Evolutionary conservation across 2,329 filamentous ascomycete genomes (phyloP).

Genomic region (Colletotrichum lini): DNA sequence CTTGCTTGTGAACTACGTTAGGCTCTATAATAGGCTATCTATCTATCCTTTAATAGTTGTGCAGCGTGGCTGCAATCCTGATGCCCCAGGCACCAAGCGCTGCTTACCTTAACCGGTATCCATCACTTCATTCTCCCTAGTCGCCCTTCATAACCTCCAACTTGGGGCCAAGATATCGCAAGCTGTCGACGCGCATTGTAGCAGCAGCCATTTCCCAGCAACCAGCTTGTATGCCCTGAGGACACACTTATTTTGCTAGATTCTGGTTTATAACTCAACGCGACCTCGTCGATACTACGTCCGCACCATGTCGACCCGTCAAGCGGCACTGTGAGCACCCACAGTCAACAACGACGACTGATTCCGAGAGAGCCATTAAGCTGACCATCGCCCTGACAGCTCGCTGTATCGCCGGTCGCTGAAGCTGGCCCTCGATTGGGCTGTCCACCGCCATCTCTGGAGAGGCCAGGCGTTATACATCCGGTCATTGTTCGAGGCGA

Average conservation of each 20-base stretch:
- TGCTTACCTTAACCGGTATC: neutral
- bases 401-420: conserved; percentile 92
- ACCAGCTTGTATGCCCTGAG: too few relatives aligned
- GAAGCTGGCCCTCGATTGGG: conserved; percentile 96
- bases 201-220: neutral
- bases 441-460: conserved; percentile 93
- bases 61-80: neutral
- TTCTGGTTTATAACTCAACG: neutral
- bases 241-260: neutral
- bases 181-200: neutral
- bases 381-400: conserved; percentile 53
- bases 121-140: neutral
- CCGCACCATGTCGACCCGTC: conserved; percentile 60
- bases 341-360: neutral
- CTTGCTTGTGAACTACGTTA: too few relatives aligned
- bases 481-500: conserved; percentile 93
- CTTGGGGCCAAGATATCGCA: too few relatives aligned
- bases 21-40: too few relatives aligned
- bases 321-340: conserved; percentile 64
- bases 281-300: conserved; percentile 6
- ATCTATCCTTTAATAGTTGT: too few relatives aligned
- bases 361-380: neutral
- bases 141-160: neutral
- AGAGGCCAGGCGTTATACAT: conserved; percentile 97
- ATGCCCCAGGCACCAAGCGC: neutral